Evolutionary conservation across 495 filamentous ascomycete species (phyloP).

Genomic region (Pseudotulostoma volvatum): DNA sequence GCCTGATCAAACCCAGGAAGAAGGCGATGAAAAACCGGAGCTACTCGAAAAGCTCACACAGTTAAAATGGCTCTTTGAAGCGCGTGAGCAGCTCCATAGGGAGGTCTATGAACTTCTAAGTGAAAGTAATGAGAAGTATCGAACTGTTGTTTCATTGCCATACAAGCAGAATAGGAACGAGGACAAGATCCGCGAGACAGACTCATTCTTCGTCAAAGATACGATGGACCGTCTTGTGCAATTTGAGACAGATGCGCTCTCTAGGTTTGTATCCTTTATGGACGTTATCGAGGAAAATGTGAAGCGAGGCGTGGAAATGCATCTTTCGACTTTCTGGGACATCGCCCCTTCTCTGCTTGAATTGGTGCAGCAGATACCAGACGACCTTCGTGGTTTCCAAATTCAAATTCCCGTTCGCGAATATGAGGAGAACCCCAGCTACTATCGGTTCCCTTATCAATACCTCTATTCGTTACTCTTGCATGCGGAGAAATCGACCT

Average conservation of each 20-base stretch:
- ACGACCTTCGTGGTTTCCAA: constrained; percentile 38
- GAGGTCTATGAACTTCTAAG: constrained; percentile 70
- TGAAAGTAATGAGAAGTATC: constrained; percentile 74
- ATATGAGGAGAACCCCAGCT: constrained; percentile 70
- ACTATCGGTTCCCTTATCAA: constrained; percentile 56
- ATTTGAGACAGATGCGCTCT: constrained; percentile 47
- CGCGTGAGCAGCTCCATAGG: constrained; percentile 68
- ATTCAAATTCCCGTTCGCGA: constrained; percentile 57
- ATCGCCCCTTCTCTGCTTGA: constrained; percentile 70
- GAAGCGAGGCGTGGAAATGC: constrained; percentile 71
- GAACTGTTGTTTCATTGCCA: constrained; percentile 60
- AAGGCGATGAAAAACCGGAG: constrained; percentile 90
- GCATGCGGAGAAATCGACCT: constrained; percentile 78
- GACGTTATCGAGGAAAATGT: constrained; percentile 74
- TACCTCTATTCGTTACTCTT: constrained; percentile 72
- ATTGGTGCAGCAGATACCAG: constrained; percentile 62
- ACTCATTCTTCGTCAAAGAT: constrained; percentile 69
- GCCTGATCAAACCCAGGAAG: constrained; percentile 75
- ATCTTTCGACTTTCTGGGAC: constrained; percentile 92
- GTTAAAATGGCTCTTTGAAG: constrained; percentile 95
- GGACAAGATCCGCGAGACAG: constrained; percentile 59
- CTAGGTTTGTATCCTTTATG: constrained; percentile 62
- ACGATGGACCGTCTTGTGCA: constrained; percentile 45
- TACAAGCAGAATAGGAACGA: constrained; percentile 54
- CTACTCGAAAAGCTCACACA: constrained; percentile 85